These are phyloP conservation scores for Esteya vermicola DNA, from an alignment of 2,329 filamentous ascomycete species.

Conservation along the genomic window DNA sequence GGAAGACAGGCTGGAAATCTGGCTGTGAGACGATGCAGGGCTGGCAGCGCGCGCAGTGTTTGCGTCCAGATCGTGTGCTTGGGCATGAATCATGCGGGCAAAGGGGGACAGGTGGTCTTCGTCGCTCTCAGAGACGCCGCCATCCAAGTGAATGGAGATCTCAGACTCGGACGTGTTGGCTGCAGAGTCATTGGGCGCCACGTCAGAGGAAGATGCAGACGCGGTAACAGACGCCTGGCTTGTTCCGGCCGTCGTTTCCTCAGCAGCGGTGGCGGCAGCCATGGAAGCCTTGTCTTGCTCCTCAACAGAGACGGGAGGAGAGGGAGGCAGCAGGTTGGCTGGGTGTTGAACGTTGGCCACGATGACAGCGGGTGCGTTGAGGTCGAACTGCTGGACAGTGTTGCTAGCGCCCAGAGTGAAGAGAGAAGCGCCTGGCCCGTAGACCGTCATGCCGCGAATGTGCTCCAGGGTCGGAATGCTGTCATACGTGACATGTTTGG, in stretches of 20 bases:
- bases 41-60: conserved; percentile 52
- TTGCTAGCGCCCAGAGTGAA: conserved; percentile 84
- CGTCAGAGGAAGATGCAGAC: conserved; percentile 1
- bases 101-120: conserved; percentile 64
- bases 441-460: conserved; percentile 70
- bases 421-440: conserved; percentile 77
- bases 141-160: conserved; percentile 40
- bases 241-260: too few species aligned
- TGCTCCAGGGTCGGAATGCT: conserved; percentile 72
- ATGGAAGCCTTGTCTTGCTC: conserved; percentile 41
- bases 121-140: conserved; percentile 57
- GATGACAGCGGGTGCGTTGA: conserved; percentile 68
- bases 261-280: conserved; percentile 4
- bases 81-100: conserved; percentile 58
- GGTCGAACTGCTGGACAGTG: conserved; percentile 87
- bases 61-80: conserved; percentile 45
- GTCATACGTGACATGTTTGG: conserved; percentile 91
- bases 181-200: neutral
- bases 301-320: conserved; percentile 68
- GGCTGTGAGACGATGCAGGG: conserved; percentile 48
- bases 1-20: conserved; percentile 45
- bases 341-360: conserved; percentile 80
- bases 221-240: conserved; percentile 15
- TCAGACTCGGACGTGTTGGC: conserved; percentile 40
- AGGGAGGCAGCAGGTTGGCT: conserved; percentile 63